Evolutionary conservation across 805 yeast species (phyloP).

Genomic region (Wickerhamiella sergipiensis): DNA sequence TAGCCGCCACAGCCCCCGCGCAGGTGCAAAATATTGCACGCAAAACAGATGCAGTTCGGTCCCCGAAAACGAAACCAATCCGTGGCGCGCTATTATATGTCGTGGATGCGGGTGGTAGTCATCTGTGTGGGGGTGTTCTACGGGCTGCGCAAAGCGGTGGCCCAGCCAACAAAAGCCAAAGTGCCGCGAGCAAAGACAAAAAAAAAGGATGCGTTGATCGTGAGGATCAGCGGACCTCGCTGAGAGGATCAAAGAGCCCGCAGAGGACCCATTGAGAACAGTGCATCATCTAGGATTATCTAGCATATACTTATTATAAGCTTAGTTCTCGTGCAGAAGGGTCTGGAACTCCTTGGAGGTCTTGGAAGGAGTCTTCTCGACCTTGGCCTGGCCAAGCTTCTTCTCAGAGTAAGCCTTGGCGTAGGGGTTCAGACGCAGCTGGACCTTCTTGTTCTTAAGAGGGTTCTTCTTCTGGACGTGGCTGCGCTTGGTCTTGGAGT

Average conservation of each 20-base stretch:
- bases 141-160: background rate
- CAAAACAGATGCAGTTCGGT: background rate
- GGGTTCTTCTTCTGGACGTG: conserved; percentile 98
- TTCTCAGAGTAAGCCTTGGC: conserved; percentile 92
- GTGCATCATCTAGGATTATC: background rate
- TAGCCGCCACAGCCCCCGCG: background rate
- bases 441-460: conserved; percentile 96
- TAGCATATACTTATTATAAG: background rate
- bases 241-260: no score
- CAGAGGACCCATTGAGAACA: background rate
- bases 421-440: conserved; percentile 98
- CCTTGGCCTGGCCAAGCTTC: conserved; percentile 78
- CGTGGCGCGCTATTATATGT: background rate
- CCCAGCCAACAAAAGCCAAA: background rate
- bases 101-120: background rate
- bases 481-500: conserved; percentile 81
- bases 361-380: conserved; percentile 37
- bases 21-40: no score
- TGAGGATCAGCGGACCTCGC: no score
- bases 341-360: conserved; percentile 22
- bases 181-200: background rate
- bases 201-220: background rate
- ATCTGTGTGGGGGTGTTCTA: background rate
- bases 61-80: background rate
- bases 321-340: conserved; percentile 23